These are phyloP conservation scores for Camelina sativa DNA, from an alignment of 345 rosid species.

Conservation along the genomic window DNA sequence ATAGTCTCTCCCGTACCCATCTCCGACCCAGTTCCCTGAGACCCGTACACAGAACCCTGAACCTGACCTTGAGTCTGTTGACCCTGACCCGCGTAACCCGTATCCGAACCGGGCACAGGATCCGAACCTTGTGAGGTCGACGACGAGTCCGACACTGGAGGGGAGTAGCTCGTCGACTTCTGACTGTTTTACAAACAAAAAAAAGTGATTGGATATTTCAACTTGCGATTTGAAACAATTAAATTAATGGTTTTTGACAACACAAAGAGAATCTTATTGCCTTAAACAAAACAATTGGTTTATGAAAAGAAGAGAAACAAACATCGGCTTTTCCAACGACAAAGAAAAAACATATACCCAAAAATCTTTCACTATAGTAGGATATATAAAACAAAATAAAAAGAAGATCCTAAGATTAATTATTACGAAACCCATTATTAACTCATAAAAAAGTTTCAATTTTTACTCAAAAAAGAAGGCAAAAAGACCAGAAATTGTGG, in stretches of 20 bases:
- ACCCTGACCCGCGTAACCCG: conserved; percentile 41
- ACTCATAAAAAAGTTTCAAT: neutral
- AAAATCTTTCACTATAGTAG: conserved; percentile 5
- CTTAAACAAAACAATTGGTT: neutral
- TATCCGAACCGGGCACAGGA: conserved; percentile 45
- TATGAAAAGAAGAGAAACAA: conserved; percentile 45
- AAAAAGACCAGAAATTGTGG: conserved; percentile 16
- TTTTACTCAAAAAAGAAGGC: neutral
- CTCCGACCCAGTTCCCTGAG: conserved; percentile 44
- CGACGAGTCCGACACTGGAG: conserved; percentile 53
- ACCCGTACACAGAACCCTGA: conserved; percentile 47
- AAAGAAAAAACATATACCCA: neutral
- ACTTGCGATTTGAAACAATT: conserved; percentile 1
- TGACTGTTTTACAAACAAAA: conserved; percentile 52
- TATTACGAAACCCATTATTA: conserved; percentile 27
- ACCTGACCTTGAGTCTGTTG: conserved; percentile 31
- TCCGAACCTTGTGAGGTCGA: conserved; percentile 51
- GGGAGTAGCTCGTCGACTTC: conserved; percentile 70
- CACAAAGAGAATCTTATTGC: conserved; percentile 27
- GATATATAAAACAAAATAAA: neutral
- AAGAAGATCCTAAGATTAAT: conserved; percentile 23
- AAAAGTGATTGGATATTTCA: neutral
- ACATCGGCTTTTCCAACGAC: conserved; percentile 33
- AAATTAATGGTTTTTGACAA: neutral
- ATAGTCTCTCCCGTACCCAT: conserved; percentile 54